Percentiles rank a stretch among this genome's conserved stretches.
These are phyloP conservation scores for Kalanchoe fedtschenkoi DNA, from an alignment of 164 flowering plant species.

Conservation along the genomic window DNA sequence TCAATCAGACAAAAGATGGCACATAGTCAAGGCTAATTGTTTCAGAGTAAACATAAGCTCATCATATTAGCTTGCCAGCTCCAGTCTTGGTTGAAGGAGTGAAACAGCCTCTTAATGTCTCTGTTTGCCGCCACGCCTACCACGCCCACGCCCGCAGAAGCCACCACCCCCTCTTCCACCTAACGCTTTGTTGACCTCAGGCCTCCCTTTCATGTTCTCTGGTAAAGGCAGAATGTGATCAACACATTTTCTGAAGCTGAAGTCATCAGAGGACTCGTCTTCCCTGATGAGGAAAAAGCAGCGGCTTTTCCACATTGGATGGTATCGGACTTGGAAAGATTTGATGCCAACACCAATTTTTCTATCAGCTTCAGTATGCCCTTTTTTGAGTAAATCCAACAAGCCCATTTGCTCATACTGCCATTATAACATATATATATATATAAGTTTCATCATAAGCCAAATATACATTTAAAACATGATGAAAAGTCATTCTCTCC, in stretches of 20 bases:
- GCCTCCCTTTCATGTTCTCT: constrained; percentile 53
- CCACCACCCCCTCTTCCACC: constrained; percentile 33
- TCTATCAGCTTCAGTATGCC: constrained; percentile 60
- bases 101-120: constrained; percentile 16
- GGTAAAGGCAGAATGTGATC: constrained; percentile 83
- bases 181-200: constrained; percentile 34
- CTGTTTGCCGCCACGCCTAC: constrained; percentile 23
- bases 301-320: constrained; percentile 70
- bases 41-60: too few relatives aligned
- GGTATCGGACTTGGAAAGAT: constrained; percentile 63
- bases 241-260: constrained; percentile 95
- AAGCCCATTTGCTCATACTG: constrained; percentile 79
- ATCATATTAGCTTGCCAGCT: too few relatives aligned
- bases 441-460: background rate
- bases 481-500: background rate
- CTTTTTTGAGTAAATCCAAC: constrained; percentile 72
- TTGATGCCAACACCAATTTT: constrained; percentile 60
- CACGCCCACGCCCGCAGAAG: constrained; percentile 12
- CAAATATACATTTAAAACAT: background rate
- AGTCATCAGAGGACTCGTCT: constrained; percentile 68
- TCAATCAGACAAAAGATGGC: too few relatives aligned
- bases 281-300: constrained; percentile 73
- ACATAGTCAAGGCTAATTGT: too few relatives aligned
- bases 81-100: too few relatives aligned
- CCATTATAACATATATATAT: constrained; percentile 3